These are phyloP conservation scores for Fusarium clavum DNA, from an alignment of 2,329 filamentous ascomycete genomes.

Conservation along the genomic window DNA sequence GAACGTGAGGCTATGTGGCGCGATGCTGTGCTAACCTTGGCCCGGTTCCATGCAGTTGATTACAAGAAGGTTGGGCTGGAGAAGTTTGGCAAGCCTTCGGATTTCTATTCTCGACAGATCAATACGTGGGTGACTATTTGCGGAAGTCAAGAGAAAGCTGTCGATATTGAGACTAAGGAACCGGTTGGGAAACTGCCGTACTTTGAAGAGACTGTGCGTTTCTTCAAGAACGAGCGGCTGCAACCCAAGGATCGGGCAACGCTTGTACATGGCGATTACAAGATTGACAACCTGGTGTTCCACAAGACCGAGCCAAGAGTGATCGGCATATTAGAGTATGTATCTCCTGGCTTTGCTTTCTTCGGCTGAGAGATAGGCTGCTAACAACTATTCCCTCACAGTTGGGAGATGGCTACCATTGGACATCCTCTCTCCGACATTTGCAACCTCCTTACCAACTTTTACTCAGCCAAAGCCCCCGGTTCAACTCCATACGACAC, in stretches of 20 bases:
- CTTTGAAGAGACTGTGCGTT: constrained; percentile 81
- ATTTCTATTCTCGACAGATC: constrained; percentile 89
- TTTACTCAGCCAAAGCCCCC: constrained; percentile 51
- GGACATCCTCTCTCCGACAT: constrained; percentile 96
- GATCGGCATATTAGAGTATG: constrained; percentile 89
- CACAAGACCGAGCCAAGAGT: constrained; percentile 88
- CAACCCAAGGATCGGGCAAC: constrained; percentile 83
- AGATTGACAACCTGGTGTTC: constrained; percentile 92
- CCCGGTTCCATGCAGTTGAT: constrained; percentile 83
- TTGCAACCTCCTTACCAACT: constrained; percentile 74
- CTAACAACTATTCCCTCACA: constrained; percentile 46
- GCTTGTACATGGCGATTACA: constrained; percentile 95
- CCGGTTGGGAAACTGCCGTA: constrained; percentile 86
- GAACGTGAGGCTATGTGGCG: constrained; percentile 87
- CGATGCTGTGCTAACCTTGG: constrained; percentile 84
- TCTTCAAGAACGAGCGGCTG: constrained; percentile 75
- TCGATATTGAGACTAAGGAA: constrained; percentile 80
- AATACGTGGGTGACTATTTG: constrained; percentile 85
- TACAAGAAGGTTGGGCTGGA: constrained; percentile 74
- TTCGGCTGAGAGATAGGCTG: not conserved
- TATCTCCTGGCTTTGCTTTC: constrained; percentile 21
- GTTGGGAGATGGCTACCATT: constrained; percentile 98
- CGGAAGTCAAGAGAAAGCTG: constrained; percentile 77
- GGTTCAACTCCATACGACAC: constrained; percentile 46
- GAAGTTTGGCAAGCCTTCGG: constrained; percentile 76